Evolutionary conservation across 2,329 filamentous ascomycete genomes (phyloP).

Genomic region (Epichloe festucae): DNA sequence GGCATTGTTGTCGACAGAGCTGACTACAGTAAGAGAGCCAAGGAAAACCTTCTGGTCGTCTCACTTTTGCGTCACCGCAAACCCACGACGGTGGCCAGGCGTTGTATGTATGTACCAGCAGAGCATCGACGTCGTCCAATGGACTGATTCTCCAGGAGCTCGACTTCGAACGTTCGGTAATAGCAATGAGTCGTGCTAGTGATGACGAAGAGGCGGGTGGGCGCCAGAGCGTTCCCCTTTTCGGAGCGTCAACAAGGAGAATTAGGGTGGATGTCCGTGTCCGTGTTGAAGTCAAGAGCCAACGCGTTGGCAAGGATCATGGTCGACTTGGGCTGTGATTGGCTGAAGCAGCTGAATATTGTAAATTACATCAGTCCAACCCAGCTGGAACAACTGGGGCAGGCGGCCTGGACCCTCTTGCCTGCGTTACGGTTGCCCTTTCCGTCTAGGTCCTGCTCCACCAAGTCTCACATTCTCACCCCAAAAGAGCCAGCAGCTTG

Average conservation of each 20-base stretch:
- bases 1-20: too few species aligned
- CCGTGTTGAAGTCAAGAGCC: too few species aligned
- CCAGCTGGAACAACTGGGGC: neutral
- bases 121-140: neutral
- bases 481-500: neutral
- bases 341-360: neutral
- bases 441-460: neutral
- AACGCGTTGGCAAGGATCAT: neutral
- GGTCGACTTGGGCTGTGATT: neutral
- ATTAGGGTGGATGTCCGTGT: too few species aligned
- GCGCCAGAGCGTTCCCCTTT: neutral
- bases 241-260: neutral
- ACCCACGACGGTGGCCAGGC: too few species aligned
- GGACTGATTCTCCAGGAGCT: neutral
- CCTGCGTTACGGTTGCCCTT: neutral
- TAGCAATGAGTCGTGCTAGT: neutral
- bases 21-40: too few species aligned
- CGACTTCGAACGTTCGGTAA: neutral
- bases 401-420: neutral
- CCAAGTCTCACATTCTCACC: neutral
- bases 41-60: too few species aligned
- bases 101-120: too few species aligned
- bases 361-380: neutral
- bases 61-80: too few species aligned
- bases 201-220: neutral